Conservation (phyloP, 345 rosid genomes). For the Brassica carinata region DNA sequence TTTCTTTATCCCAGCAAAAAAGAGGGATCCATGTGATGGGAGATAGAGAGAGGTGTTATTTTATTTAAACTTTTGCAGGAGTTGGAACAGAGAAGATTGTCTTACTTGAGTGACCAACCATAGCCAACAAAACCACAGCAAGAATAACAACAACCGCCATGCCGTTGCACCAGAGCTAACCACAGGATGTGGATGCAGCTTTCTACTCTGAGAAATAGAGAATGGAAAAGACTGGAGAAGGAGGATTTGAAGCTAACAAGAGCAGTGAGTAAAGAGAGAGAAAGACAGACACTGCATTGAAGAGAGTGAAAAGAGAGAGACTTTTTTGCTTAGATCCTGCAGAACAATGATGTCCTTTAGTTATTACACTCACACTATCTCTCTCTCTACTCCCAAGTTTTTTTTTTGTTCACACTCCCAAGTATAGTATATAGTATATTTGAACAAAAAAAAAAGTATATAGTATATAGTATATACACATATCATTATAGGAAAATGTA, state of each 20-base stretch:
- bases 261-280: slow-evolving; percentile 27
- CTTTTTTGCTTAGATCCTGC: slow-evolving; percentile 34
- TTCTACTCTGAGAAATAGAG: background rate
- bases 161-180: slow-evolving; percentile 24
- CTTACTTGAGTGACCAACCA: slow-evolving; percentile 61
- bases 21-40: slow-evolving; percentile 8
- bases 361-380: background rate
- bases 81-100: slow-evolving; percentile 21
- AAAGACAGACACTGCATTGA: slow-evolving; percentile 31
- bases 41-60: background rate
- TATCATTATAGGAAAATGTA: background rate
- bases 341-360: slow-evolving; percentile 30
- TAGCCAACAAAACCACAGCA: slow-evolving; percentile 51
- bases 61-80: background rate
- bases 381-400: slow-evolving; percentile 14
- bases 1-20: slow-evolving; percentile 2
- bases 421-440: background rate
- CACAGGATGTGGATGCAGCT: slow-evolving; percentile 16
- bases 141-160: slow-evolving; percentile 36
- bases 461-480: background rate
- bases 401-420: no score
- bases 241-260: slow-evolving; percentile 28
- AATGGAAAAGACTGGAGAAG: slow-evolving; percentile 6
- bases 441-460: background rate
- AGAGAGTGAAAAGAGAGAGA: slow-evolving; percentile 31